phyloP scores from a whole-genome alignment of 495 filamentous ascomycete genomes.

The Neurospora tetrasperma region DNA sequence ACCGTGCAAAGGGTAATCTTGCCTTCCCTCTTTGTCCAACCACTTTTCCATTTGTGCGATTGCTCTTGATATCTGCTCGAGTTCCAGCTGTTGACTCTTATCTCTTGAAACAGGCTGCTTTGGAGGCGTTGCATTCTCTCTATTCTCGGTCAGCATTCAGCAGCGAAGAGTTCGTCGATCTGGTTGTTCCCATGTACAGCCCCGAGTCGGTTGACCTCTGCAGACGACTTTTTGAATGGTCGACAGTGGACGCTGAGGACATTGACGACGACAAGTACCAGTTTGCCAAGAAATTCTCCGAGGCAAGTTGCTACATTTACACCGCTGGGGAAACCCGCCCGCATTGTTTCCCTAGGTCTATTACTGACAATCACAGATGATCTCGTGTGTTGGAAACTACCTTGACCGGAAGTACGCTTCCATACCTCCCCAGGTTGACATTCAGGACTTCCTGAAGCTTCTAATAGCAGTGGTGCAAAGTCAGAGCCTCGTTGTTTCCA shows the following conservation, averaged over 20 bases:
- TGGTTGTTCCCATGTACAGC: conserved; percentile 72
- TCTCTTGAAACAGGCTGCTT: conserved; percentile 48
- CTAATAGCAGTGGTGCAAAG: conserved; percentile 70
- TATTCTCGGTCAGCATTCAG: conserved; percentile 65
- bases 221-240: conserved; percentile 71
- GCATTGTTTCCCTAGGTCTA: not conserved
- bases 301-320: conserved; percentile 42
- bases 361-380: conserved; percentile 46
- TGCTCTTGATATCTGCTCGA: not conserved
- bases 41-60: conserved; percentile 30
- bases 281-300: conserved; percentile 85
- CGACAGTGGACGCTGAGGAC: conserved; percentile 63
- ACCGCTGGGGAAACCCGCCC: not conserved
- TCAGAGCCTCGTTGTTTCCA: conserved; percentile 82
- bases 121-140: conserved; percentile 74
- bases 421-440: conserved; percentile 43
- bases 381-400: conserved; percentile 74
- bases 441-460: conserved; percentile 69
- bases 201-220: conserved; percentile 60
- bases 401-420: conserved; percentile 64
- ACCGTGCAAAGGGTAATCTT: conserved; percentile 44
- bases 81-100: conserved; percentile 5
- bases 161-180: conserved; percentile 65
- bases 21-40: conserved; percentile 30
- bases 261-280: conserved; percentile 86